Evolutionary conservation across 116 monocot genomes (phyloP).

Genomic region (Zostera marina): DNA sequence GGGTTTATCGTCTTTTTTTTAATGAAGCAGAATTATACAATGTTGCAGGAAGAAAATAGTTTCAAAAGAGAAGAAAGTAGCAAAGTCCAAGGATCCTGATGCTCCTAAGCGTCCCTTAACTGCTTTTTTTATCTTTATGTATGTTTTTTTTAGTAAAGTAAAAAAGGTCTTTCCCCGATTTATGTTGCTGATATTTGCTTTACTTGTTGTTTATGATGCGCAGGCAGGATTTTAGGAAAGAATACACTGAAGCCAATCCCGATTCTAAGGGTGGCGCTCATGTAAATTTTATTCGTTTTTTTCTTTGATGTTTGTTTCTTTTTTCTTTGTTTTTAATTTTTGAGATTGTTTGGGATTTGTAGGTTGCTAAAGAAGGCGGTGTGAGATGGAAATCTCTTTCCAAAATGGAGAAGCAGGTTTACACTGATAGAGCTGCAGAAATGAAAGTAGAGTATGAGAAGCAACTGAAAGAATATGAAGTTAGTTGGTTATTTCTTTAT

Average conservation of each 20-base stretch:
- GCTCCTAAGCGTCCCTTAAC: conserved; percentile 53
- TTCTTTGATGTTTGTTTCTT: neutral
- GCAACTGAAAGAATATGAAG: no score
- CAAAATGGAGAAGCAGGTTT: conserved; percentile 81
- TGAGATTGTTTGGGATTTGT: neutral
- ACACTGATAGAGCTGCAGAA: conserved; percentile 43
- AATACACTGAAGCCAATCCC: conserved; percentile 38
- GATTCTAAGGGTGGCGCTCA: conserved; percentile 34
- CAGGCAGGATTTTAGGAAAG: conserved; percentile 59
- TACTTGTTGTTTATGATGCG: neutral
- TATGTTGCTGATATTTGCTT: neutral
- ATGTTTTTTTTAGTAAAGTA: neutral
- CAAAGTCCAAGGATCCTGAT: conserved; percentile 33
- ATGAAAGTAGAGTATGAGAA: conserved; percentile 45
- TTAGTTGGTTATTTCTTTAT: conserved; percentile 5
- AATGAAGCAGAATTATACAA: neutral
- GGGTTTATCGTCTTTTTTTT: neutral
- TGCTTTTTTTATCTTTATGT: conserved; percentile 77
- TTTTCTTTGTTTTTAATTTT: neutral
- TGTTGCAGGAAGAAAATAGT: conserved; percentile 35
- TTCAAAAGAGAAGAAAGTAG: conserved; percentile 14
- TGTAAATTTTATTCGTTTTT: no score
- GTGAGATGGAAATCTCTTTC: conserved; percentile 66
- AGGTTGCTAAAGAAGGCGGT: conserved; percentile 68
- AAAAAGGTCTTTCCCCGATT: neutral